Evolutionary conservation across 2,329 filamentous ascomycete genomes (phyloP), one percentile per base, ranked within the genome.

Genomic region (Trichoderma guizhouense): DNA sequence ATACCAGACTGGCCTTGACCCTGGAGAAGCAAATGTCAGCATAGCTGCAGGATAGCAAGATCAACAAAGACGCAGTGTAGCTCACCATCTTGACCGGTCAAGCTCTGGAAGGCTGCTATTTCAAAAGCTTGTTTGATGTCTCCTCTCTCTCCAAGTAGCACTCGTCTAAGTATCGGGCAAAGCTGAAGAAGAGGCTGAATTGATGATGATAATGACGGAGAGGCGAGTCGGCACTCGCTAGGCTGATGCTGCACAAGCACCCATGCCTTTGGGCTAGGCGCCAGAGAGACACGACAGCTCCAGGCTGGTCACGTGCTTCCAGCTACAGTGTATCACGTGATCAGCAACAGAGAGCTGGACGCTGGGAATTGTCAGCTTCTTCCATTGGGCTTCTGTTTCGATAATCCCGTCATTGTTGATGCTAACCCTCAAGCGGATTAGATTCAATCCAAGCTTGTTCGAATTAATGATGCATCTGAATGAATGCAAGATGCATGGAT

Each of bases 1-100:
- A 97, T 92, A 80, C 93, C 93, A 82, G 95, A 97, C 83, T 97
- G 92, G 77, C 92, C 91, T 84, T 93, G 92, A 87, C 92, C 92
- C 92, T 94, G 76, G 69, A 72, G 34, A 26, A 32, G 60, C 32
- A 72, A 58, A 72, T 73, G 71, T 72, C 60, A 72, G 60, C 60
- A 69, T n/a, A 60, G 28, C 21, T 47, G 47, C 68, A 57, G 5
- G n/a, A 12, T 8, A n/a, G 14, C 7, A 32, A 51, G 65, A 43
- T 28, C 51, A 63, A 39, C 21, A 21, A 36, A 51, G 60, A 36
- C 24, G 32, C 6, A 51, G 60, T 24, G 21, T 58, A 77, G 75
- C 79, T 76, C 70, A 82, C 81, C 81, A 82, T 82, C 62, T 76
- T 81, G 78, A 72, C 78, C 72, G 73, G 72, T 75, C 65, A 76